A percentile compares a stretch with the other conserved stretches of the same genome.
Evolutionary conservation across 2,329 filamentous ascomycete species (phyloP).

Genomic region (Ascochyta rabiei): DNA sequence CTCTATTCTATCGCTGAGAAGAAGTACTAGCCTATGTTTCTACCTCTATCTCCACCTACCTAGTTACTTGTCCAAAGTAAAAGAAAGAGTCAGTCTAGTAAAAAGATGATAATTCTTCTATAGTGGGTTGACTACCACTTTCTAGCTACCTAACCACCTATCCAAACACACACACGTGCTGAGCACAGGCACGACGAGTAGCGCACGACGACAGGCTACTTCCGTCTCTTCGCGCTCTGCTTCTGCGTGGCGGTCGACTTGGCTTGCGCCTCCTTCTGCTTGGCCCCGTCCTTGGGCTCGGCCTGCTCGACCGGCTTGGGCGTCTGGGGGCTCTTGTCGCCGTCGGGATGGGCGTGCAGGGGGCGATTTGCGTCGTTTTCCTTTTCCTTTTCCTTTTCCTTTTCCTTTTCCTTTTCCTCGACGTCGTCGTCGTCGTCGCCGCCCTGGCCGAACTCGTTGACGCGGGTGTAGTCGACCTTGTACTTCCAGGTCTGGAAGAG

Average conservation of each 20-base stretch:
- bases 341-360: conserved; percentile 43
- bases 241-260: conserved; percentile 37
- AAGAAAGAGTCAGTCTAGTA: too few relatives aligned
- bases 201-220: conserved; percentile 18
- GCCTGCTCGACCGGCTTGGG: conserved; percentile 21
- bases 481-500: conserved; percentile 94
- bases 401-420: conserved; percentile 60
- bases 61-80: too few relatives aligned
- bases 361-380: conserved; percentile 56
- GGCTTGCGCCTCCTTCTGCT: conserved; percentile 16
- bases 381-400: too few relatives aligned
- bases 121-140: too few relatives aligned
- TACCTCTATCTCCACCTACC: too few relatives aligned
- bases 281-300: conserved; percentile 30
- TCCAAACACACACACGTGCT: too few relatives aligned
- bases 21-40: too few relatives aligned
- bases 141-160: too few relatives aligned
- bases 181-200: too few relatives aligned
- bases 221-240: conserved; percentile 42
- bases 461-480: conserved; percentile 85
- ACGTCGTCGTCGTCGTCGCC: conserved; percentile 82
- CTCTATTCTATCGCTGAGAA: too few relatives aligned
- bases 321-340: conserved; percentile 35
- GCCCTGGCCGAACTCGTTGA: conserved; percentile 98
- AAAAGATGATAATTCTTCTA: too few relatives aligned